Evolutionary conservation across 2,329 filamentous ascomycete genomes (phyloP).

Genomic region (Penicillium sp.): DNA sequence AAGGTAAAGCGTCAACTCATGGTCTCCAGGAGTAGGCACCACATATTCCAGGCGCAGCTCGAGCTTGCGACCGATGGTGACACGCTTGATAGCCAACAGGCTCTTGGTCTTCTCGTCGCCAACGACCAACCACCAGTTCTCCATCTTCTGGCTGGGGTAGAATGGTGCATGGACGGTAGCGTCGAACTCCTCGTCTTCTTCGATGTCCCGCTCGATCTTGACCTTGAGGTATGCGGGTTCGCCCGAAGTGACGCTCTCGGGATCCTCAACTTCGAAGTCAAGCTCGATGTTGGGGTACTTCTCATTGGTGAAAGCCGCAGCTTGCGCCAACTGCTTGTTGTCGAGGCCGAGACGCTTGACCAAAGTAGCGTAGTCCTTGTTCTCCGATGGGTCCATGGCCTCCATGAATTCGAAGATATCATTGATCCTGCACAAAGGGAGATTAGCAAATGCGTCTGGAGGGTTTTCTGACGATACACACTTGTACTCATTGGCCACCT

Average conservation of each 20-base stretch:
- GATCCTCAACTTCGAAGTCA: slow-evolving; percentile 80
- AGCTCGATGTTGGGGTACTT: slow-evolving; percentile 95
- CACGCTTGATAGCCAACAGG: slow-evolving; percentile 87
- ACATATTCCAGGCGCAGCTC: slow-evolving; percentile 83
- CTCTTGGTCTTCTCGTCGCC: slow-evolving; percentile 87
- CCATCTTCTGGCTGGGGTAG: slow-evolving; percentile 86
- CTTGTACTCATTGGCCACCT: slow-evolving; percentile 75
- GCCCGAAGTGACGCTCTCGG: slow-evolving; percentile 74
- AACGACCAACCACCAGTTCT: slow-evolving; percentile 98
- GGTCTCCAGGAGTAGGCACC: slow-evolving; percentile 78
- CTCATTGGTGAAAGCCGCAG: slow-evolving; percentile 92
- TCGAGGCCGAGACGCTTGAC: slow-evolving; percentile 75
- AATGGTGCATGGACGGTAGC: slow-evolving; percentile 90
- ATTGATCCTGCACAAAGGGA: slow-evolving; percentile 62
- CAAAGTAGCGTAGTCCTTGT: slow-evolving; percentile 73
- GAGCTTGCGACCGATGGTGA: slow-evolving; percentile 77
- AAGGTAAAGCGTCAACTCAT: slow-evolving; percentile 85
- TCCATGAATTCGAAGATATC: slow-evolving; percentile 99
- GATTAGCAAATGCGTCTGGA: slow-evolving; percentile 25
- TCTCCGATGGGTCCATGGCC: slow-evolving; percentile 94
- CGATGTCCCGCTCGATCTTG: slow-evolving; percentile 77
- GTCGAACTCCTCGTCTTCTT: slow-evolving; percentile 71
- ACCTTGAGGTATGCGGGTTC: slow-evolving; percentile 79
- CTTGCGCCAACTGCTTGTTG: slow-evolving; percentile 78
- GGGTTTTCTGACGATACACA: slow-evolving; percentile 46